These are phyloP conservation scores for Curvularia sp. DNA, from an alignment of 2,329 filamentous ascomycete species.

Conservation along the genomic window DNA sequence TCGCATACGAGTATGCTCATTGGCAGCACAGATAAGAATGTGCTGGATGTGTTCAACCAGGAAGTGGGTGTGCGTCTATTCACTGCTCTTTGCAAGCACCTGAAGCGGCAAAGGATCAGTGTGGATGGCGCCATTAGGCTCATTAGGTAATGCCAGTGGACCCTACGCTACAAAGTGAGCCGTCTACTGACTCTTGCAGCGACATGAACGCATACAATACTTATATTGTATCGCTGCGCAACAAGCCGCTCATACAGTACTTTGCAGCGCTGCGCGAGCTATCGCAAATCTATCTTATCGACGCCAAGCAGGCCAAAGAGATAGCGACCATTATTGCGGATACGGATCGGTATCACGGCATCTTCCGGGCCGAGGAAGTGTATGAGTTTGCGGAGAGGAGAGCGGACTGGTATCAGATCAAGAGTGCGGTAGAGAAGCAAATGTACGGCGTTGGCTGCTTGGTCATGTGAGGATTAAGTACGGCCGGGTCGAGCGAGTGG, in stretches of 20 bases:
- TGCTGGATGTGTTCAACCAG: constrained; percentile 97
- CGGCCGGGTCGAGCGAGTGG: constrained; percentile 7
- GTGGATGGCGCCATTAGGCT: constrained; percentile 88
- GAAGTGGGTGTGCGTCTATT: constrained; percentile 95
- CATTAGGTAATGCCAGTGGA: constrained; percentile 66
- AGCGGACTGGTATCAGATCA: constrained; percentile 94
- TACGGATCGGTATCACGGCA: constrained; percentile 84
- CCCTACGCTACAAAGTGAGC: background rate
- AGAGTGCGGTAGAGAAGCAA: constrained; percentile 86
- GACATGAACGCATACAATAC: constrained; percentile 95
- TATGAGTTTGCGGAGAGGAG: constrained; percentile 95
- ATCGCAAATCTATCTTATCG: constrained; percentile 94
- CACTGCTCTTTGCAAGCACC: constrained; percentile 90
- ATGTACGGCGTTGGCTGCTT: constrained; percentile 95
- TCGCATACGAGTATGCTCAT: constrained; percentile 92
- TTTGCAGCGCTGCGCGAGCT: constrained; percentile 91
- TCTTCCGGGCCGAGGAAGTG: constrained; percentile 95
- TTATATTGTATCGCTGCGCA: constrained; percentile 81
- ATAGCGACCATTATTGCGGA: constrained; percentile 96
- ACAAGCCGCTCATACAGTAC: constrained; percentile 84
- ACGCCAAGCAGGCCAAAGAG: constrained; percentile 85
- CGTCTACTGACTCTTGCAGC: constrained; percentile 54
- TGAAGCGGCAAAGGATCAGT: constrained; percentile 93
- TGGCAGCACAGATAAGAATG: constrained; percentile 95
- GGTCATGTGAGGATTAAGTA: constrained; percentile 69